Conservation (phyloP, 2,329 filamentous ascomycete species). For the Colletotrichum endophyticum region DNA sequence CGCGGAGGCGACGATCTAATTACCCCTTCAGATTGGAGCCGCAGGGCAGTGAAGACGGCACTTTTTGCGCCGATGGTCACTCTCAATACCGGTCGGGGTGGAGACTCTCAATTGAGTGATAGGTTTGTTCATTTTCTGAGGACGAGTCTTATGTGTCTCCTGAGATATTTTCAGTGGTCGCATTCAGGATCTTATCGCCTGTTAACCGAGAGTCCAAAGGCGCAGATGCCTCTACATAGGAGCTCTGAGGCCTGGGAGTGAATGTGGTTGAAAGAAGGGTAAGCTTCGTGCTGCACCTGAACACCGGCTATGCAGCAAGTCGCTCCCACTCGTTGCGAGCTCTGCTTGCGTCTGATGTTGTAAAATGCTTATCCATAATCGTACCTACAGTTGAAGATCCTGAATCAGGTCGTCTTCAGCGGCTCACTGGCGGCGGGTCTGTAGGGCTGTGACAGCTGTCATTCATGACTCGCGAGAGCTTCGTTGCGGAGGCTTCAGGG, state of each 20-base stretch:
- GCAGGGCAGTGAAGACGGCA: background rate
- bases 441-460: conserved; percentile 1
- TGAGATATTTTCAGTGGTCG: background rate
- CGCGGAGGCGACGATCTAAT: background rate
- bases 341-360: background rate
- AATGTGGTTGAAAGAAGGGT: background rate
- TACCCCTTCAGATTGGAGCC: background rate
- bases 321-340: background rate
- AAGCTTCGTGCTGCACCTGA: background rate
- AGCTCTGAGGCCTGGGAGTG: background rate
- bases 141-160: background rate
- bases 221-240: background rate
- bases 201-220: background rate
- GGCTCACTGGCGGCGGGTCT: background rate
- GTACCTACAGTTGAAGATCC: background rate
- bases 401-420: background rate
- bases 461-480: conserved; percentile 1
- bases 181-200: background rate
- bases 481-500: background rate
- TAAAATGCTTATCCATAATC: background rate
- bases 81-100: background rate
- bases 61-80: background rate
- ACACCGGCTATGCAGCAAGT: background rate
- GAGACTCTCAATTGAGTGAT: background rate
- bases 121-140: background rate